These are phyloP conservation scores for Penstemon barbatus DNA, from an alignment of 257 asterid species.

Conservation along the genomic window DNA sequence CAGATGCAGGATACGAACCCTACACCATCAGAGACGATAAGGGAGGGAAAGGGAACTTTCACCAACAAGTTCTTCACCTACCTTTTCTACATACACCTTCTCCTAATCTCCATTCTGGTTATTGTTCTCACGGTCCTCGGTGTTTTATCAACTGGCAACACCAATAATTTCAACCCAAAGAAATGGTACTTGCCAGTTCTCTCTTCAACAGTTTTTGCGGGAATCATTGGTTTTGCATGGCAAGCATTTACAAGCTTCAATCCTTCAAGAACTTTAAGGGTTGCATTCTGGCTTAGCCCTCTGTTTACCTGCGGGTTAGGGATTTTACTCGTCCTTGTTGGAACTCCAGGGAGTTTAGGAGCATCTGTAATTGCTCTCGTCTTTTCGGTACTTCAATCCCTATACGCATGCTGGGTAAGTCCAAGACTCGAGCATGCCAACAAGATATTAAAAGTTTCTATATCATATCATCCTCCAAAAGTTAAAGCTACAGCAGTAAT, in stretches of 20 bases:
- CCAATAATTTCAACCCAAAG: conserved; percentile 34
- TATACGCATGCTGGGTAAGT: conserved; percentile 62
- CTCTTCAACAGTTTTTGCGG: conserved; percentile 51
- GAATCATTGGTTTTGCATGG: conserved; percentile 44
- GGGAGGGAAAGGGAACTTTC: conserved; percentile 39
- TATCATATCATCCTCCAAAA: conserved; percentile 41
- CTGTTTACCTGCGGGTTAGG: conserved; percentile 49
- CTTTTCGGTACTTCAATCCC: conserved; percentile 43
- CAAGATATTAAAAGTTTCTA: conserved; percentile 39
- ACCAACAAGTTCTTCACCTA: conserved; percentile 33
- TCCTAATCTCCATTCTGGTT: conserved; percentile 35
- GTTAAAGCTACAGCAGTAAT: conserved; percentile 31
- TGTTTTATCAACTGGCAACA: conserved; percentile 25
- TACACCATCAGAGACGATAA: conserved; percentile 31
- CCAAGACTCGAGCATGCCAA: conserved; percentile 41
- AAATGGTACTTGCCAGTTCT: conserved; percentile 45
- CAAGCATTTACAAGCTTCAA: conserved; percentile 36
- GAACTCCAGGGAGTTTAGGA: conserved; percentile 50
- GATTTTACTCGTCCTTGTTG: conserved; percentile 47
- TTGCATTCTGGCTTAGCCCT: conserved; percentile 62
- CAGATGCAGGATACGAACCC: conserved; percentile 27
- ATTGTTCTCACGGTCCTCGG: conserved; percentile 43
- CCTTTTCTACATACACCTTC: conserved; percentile 45
- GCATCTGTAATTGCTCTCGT: conserved; percentile 38
- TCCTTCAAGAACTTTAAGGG: conserved; percentile 44